Evolutionary conservation across 75 land plant species (phyloP).

Genomic region (Cupressus sempervirens): DNA sequence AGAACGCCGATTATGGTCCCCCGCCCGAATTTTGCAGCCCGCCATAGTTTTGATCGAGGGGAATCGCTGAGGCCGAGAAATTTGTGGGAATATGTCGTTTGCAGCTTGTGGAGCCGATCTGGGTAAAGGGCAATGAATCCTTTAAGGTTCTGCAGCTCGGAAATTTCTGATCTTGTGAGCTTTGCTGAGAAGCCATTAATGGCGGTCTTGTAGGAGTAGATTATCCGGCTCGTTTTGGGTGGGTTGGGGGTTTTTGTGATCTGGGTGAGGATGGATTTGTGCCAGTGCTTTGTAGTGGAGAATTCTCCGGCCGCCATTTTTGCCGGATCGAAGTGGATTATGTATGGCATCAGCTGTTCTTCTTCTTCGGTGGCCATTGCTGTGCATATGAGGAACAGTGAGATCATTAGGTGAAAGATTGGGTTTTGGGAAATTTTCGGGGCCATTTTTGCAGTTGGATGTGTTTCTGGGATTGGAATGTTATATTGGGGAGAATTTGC

Average conservation of each 20-base stretch:
- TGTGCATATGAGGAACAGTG: neutral
- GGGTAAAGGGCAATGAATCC: conserved; percentile 40
- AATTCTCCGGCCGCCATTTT: neutral
- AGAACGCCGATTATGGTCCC: conserved; percentile 48
- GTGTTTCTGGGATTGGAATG: neutral
- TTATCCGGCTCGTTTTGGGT: conserved; percentile 2
- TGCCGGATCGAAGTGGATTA: neutral
- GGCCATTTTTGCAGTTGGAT: neutral
- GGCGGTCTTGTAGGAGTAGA: conserved; percentile 43
- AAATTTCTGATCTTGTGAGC: conserved; percentile 28
- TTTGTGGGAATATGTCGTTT: conserved; percentile 49
- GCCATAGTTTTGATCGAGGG: conserved; percentile 18
- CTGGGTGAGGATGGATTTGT: neutral
- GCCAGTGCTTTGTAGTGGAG: neutral
- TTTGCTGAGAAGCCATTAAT: conserved; percentile 50
- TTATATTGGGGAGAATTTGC: neutral
- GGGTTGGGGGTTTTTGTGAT: neutral
- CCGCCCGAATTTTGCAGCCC: conserved; percentile 24
- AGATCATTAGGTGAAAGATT: neutral
- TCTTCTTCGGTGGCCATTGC: neutral
- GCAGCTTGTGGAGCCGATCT: conserved; percentile 19
- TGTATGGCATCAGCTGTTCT: neutral
- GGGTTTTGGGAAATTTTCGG: neutral
- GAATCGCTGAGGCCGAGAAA: conserved; percentile 52
- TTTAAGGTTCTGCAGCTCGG: conserved; percentile 15